Evolutionary conservation across 2,329 filamentous ascomycete genomes (phyloP).

Genomic region (Rutstroemia sp.): DNA sequence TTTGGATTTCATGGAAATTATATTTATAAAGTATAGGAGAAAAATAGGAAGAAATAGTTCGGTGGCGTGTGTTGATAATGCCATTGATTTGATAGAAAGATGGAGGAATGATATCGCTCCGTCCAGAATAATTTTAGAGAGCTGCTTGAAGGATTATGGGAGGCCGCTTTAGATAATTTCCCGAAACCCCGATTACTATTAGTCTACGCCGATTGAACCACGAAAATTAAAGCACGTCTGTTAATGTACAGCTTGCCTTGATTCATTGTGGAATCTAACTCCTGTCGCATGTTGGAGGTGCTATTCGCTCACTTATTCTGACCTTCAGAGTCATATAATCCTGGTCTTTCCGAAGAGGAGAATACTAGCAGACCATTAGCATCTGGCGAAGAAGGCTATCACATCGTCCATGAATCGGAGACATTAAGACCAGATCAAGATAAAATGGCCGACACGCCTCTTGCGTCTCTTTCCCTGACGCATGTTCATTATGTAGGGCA

Average conservation of each 20-base stretch:
- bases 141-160: constrained; percentile 12
- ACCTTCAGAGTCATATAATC: neutral
- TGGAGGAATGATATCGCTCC: neutral
- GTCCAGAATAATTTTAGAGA: constrained; percentile 16
- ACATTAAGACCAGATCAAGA: neutral
- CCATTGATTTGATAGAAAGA: neutral
- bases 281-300: too few relatives aligned
- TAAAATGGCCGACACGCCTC: constrained; percentile 40
- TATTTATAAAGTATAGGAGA: too few relatives aligned
- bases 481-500: constrained; percentile 85
- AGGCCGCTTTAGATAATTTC: constrained; percentile 3
- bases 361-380: too few relatives aligned
- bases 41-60: too few relatives aligned
- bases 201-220: neutral
- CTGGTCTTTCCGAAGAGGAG: neutral
- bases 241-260: too few relatives aligned
- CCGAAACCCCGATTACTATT: neutral
- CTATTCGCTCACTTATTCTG: neutral
- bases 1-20: neutral
- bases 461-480: constrained; percentile 88
- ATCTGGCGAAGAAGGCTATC: too few relatives aligned
- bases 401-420: neutral
- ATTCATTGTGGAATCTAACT: too few relatives aligned
- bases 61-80: too few relatives aligned
- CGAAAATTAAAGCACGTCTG: neutral